Percentiles rank a stretch among this genome's conserved stretches.
phyloP scores from a whole-genome alignment of 2,329 filamentous ascomycete genomes.

The Claviceps paspali region DNA sequence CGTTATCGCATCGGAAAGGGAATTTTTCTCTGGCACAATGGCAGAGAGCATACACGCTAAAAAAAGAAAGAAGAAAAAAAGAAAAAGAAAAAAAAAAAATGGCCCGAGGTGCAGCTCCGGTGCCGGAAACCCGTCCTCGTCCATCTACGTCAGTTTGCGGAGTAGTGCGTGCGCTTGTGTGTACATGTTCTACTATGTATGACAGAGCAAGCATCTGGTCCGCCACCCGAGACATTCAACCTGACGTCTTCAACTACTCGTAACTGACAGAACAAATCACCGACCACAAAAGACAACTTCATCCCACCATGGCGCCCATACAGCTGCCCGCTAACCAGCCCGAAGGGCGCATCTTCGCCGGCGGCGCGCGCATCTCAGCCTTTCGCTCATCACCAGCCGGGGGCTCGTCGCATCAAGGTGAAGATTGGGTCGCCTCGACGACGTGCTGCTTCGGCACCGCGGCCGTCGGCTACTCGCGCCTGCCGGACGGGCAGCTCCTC shows the following conservation, averaged over 20 bases:
- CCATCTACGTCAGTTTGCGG: not conserved
- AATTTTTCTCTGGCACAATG: no score
- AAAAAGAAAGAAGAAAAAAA: no score
- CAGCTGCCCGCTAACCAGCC: slow-evolving; percentile 9
- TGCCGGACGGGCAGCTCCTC: slow-evolving; percentile 8
- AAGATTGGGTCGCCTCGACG: slow-evolving; percentile 11
- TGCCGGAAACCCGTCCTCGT: not conserved
- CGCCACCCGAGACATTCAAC: no score
- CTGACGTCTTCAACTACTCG: no score
- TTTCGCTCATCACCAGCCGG: slow-evolving; percentile 5
- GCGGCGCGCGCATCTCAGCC: slow-evolving; percentile 7
- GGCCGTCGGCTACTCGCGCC: slow-evolving; percentile 6
- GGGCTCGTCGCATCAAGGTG: slow-evolving; percentile 6
- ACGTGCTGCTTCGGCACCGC: slow-evolving; percentile 9
- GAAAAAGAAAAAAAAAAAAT: no score
- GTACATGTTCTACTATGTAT: no score
- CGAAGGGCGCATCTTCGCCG: slow-evolving; percentile 7
- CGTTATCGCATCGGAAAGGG: no score
- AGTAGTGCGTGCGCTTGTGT: not conserved
- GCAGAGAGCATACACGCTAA: no score
- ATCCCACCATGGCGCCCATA: slow-evolving; percentile 7
- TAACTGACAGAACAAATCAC: no score
- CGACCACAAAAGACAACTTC: no score
- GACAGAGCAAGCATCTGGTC: no score
- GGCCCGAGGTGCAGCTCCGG: no score